Percentiles rank a stretch among this genome's conserved stretches.
Conservation (phyloP, 2,329 filamentous ascomycete genomes). For the Paraphaeosphaeria minitans region DNA sequence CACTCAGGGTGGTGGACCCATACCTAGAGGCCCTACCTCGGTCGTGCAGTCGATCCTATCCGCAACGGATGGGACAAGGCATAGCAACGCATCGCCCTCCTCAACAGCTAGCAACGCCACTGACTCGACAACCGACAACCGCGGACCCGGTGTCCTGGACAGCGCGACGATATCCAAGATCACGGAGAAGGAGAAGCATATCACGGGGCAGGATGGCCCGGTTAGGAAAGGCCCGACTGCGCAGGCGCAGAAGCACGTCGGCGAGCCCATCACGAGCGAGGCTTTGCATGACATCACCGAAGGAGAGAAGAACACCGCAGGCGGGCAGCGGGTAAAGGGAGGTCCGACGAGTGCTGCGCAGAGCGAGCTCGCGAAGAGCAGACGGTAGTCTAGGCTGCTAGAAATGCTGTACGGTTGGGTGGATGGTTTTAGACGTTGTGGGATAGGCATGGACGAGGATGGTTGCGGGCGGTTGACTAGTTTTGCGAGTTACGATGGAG, state of each 20-base stretch:
- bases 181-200: constrained; percentile 36
- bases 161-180: constrained; percentile 35
- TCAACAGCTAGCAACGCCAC: neutral
- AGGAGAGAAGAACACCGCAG: constrained; percentile 42
- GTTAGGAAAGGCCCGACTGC: constrained; percentile 35
- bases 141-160: constrained; percentile 29
- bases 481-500: no score
- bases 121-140: constrained; percentile 4
- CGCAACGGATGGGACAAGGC: constrained; percentile 1
- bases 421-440: neutral
- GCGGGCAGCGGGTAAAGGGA: constrained; percentile 38
- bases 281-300: constrained; percentile 40
- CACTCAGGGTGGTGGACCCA: constrained; percentile 39
- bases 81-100: neutral
- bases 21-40: constrained; percentile 20
- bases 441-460: neutral
- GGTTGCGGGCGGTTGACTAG: no score
- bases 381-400: constrained; percentile 13
- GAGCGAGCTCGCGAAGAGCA: constrained; percentile 41
- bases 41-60: constrained; percentile 1
- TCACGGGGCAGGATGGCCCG: constrained; percentile 27
- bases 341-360: constrained; percentile 37
- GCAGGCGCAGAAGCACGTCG: constrained; percentile 36
- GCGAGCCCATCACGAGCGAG: constrained; percentile 36
- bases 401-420: neutral